Evolutionary conservation across 169 alveolate genomes (phyloP), one percentile per base, ranked within the genome.

Genomic region (Condylostoma magnum): DNA sequence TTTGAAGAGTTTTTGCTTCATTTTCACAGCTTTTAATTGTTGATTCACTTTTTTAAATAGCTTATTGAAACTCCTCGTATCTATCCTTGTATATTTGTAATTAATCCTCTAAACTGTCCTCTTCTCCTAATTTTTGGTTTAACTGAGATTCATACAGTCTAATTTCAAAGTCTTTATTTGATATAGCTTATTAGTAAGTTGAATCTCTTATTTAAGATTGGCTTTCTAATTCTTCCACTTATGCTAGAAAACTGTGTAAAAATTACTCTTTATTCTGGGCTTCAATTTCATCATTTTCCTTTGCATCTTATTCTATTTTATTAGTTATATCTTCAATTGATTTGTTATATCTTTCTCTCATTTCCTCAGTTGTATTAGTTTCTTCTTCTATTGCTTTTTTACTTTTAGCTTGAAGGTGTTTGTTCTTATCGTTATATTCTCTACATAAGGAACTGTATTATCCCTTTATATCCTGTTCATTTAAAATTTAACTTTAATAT

Each of bases 221-320:
- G 12, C 43, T 41, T 18, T 41, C n/a, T 6, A 60, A 55, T 10
- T 60, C 71, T 41, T 60, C 34, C 71, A 60, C 43, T 34, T 41
- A 22, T 18, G 18, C 18, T 41, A 37, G 18, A 1, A 60, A 12
- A 18, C 48, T 41, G 15, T 10, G 48, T 41, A 41, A 10, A 41
- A 10, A 10, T 41, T 41, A 41, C 48, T 33, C 43, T 60, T 60
- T 27, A 27, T 60, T 60, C 33, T 37, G 38, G 20, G 36, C 56
- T 22, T 2, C 1, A 1, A n/a, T 28, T 3, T 41, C n/a, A 1
- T 8, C 31, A 2, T 41, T 60, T 41, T 38, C 57, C 15, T 18
- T 10, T 2, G 36, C 71, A 4, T 27, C 43, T 60, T 60, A 52
- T 41, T 60, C 71, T 22, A 36, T 38, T 27, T 60, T 60, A 15